Evolutionary conservation across 805 yeast genomes (phyloP), one percentile per base, ranked within the genome.

Genomic region (Alloascoidea hylecoeti): DNA sequence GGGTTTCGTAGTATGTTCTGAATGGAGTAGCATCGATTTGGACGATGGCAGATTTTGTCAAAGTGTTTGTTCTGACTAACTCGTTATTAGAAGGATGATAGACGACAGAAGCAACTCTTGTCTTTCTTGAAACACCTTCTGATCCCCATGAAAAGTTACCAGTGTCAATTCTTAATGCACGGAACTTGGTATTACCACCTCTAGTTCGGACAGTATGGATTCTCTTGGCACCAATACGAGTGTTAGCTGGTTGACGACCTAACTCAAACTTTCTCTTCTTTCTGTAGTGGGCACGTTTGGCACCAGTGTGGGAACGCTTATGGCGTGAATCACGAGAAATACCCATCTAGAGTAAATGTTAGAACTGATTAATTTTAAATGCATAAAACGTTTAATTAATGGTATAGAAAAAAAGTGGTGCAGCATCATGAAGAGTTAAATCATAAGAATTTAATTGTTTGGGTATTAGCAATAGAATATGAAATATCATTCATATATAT

Each of bases 321-420:
- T 92, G 98, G 75, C 96, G 96, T 70, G 98, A 89, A 78, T 92
- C 97, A 78, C 98, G 89, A 72, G 97, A 86, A 82, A 89, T 89
- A 88, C 98, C 97, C 98, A 89, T 89, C 30, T 23, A n/a, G n/a
- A n/a, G n/a, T n/a, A n/a, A n/a, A n/a, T n/a, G n/a, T n/a, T n/a
- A n/a, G n/a, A n/a, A n/a, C n/a, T n/a, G n/a, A n/a, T n/a, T n/a
- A n/a, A n/a, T n/a, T n/a, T n/a, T n/a, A n/a, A n/a, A n/a, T n/a
- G n/a, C n/a, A n/a, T n/a, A n/a, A n/a, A n/a, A n/a, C n/a, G n/a
- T n/a, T n/a, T n/a, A n/a, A n/a, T n/a, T n/a, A n/a, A n/a, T n/a
- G n/a, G n/a, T n/a, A n/a, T n/a, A n/a, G n/a, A n/a, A n/a, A n/a
- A n/a, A n/a, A n/a, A n/a, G n/a, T n/a, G n/a, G n/a, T n/a, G n/a